These are phyloP conservation scores for Backusella sp. DNA, from an alignment of 192 early-diverging fungal genomes.

Conservation along the genomic window DNA sequence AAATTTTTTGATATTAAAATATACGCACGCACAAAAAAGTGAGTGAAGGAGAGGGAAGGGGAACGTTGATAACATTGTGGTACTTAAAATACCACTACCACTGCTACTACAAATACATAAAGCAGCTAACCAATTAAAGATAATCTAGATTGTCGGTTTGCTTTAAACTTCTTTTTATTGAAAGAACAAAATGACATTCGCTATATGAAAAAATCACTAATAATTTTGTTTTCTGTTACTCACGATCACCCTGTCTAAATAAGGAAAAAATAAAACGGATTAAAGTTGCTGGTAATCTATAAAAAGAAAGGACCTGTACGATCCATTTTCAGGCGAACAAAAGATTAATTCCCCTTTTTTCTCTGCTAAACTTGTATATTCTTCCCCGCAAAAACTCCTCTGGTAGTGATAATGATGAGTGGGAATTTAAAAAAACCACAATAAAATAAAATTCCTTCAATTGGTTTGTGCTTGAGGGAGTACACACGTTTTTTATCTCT, in stretches of 20 bases:
- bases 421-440: not conserved
- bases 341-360: not conserved
- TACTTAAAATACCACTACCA: not conserved
- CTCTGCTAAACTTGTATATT: slow-evolving; percentile 8
- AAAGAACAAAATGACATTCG: not conserved
- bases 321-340: not conserved
- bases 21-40: not conserved
- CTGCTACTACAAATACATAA: not conserved
- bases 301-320: not conserved
- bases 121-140: not conserved
- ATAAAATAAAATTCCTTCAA: not conserved
- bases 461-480: not conserved
- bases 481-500: slow-evolving; percentile 6
- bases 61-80: not conserved
- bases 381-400: slow-evolving; percentile 3
- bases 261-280: not conserved
- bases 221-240: slow-evolving; percentile 2
- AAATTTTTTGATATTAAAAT: not conserved
- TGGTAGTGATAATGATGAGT: not conserved
- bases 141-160: not conserved
- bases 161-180: not conserved
- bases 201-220: not conserved
- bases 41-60: not conserved
- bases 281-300: slow-evolving; percentile 8
- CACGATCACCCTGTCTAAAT: not conserved